Conservation (phyloP, 208 protist genomes). For the Tritrichomonas musculus region DNA sequence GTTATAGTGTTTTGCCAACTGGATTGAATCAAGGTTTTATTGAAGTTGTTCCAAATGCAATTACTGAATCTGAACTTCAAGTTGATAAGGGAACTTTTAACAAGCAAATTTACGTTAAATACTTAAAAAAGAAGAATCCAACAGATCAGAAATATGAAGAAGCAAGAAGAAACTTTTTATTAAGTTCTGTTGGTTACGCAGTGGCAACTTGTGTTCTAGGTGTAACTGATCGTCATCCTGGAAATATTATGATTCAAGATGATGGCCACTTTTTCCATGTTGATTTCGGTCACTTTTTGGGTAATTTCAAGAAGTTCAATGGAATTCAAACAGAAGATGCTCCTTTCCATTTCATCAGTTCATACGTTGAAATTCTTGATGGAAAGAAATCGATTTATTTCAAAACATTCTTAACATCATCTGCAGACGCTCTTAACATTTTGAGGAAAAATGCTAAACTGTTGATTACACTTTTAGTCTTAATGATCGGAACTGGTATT, state of each 20-base stretch:
- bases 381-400: not conserved
- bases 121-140: not conserved
- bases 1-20: slow-evolving; percentile 13
- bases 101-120: not conserved
- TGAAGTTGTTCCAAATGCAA: not conserved
- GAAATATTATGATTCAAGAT: slow-evolving; percentile 54
- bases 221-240: slow-evolving; percentile 60
- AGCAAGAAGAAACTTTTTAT: not conserved
- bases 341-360: slow-evolving; percentile 73
- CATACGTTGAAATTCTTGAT: slow-evolving; percentile 21
- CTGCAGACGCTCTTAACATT: not conserved
- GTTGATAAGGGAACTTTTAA: not conserved
- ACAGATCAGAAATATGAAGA: not conserved
- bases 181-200: slow-evolving; percentile 56
- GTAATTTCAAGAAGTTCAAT: slow-evolving; percentile 83
- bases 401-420: not conserved
- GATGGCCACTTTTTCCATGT: slow-evolving; percentile 73
- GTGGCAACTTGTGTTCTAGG: slow-evolving; percentile 63
- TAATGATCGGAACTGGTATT: slow-evolving; percentile 22
- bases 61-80: not conserved
- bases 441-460: not conserved
- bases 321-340: slow-evolving; percentile 78
- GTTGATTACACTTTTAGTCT: not conserved
- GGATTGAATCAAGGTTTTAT: slow-evolving; percentile 16
- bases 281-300: slow-evolving; percentile 88